Conservation (phyloP, 202 grass and related monocot species). For the Schoenoplectus tabernaemontani region DNA sequence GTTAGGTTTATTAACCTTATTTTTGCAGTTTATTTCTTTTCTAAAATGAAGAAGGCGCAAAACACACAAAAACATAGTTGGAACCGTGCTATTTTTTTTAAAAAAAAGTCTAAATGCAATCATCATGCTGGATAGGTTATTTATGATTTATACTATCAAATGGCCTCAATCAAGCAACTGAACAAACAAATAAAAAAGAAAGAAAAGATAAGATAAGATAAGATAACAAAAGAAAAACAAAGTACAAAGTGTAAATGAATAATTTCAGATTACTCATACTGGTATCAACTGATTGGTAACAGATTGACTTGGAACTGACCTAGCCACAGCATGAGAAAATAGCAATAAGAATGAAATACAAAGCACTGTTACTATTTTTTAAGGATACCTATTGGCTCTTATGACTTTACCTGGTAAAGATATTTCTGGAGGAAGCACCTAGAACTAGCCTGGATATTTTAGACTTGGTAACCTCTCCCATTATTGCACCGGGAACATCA, state of each 20-base stretch:
- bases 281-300: background rate
- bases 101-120: background rate
- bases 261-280: background rate
- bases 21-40: background rate
- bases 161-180: background rate
- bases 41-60: background rate
- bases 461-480: constrained; percentile 51
- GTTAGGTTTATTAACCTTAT: background rate
- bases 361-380: background rate
- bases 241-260: background rate
- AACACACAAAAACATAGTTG: background rate
- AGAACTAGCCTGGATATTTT: constrained; percentile 65
- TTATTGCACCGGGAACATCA: constrained; percentile 60
- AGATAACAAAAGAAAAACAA: background rate
- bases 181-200: background rate
- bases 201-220: background rate
- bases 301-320: background rate
- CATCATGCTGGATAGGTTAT: background rate
- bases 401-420: constrained; percentile 64
- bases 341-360: background rate
- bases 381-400: background rate
- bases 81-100: background rate
- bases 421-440: constrained; percentile 59
- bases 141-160: background rate
- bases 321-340: background rate